These are phyloP conservation scores for Lichtheimia ornata DNA, from an alignment of 371 early-diverging fungal species.

Conservation along the genomic window DNA sequence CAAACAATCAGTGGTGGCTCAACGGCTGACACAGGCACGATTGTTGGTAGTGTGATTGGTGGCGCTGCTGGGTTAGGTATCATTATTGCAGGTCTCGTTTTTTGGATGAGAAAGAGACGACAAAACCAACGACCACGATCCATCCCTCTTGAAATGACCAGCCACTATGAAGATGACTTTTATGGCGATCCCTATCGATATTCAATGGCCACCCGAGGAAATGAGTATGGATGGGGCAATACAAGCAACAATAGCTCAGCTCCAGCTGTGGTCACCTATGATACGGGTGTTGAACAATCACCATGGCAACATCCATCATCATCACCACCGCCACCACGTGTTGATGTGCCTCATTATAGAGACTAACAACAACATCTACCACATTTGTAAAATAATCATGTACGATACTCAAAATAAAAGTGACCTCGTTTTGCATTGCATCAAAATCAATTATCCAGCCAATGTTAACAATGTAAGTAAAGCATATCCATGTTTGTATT, in stretches of 20 bases:
- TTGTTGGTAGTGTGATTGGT: slow-evolving; percentile 7
- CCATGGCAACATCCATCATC: background rate
- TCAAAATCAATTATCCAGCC: too few relatives aligned
- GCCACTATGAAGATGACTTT: slow-evolving; percentile 10
- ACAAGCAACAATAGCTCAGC: slow-evolving; percentile 1
- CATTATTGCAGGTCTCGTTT: background rate
- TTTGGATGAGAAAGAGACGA: slow-evolving; percentile 2
- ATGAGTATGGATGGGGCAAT: slow-evolving; percentile 10
- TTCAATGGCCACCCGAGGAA: background rate
- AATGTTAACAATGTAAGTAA: too few relatives aligned
- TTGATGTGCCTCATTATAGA: slow-evolving; percentile 6
- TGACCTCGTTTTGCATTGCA: background rate
- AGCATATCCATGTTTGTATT: background rate
- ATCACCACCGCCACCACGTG: background rate
- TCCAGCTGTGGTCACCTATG: background rate
- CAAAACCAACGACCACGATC: slow-evolving; percentile 2
- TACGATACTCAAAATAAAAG: background rate
- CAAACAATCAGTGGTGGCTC: background rate
- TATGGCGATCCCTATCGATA: slow-evolving; percentile 9
- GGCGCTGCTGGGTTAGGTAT: slow-evolving; percentile 2
- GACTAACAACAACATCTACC: slow-evolving; percentile 1
- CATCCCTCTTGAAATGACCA: slow-evolving; percentile 1
- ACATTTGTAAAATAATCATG: background rate
- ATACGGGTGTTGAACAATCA: background rate
- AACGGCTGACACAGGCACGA: background rate